Percentiles rank a stretch among this genome's conserved stretches.
phyloP scores from a whole-genome alignment of 2,329 filamentous ascomycete genomes.

The Fusarium sp. region DNA sequence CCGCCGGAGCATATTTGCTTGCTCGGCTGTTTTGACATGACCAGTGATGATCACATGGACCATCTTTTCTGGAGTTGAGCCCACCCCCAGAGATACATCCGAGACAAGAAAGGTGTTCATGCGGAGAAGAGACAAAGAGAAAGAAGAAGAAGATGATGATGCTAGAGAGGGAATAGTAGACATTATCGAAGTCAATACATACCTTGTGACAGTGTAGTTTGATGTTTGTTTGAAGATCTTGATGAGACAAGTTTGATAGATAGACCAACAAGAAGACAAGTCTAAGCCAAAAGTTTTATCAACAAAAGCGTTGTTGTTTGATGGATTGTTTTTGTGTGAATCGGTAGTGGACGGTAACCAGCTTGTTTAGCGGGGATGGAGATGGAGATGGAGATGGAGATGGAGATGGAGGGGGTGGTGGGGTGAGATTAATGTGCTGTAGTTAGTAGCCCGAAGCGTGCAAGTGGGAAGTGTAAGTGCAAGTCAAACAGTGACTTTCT shows the following conservation, averaged over 20 bases:
- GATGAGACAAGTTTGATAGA: neutral
- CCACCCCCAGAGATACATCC: conserved; percentile 32
- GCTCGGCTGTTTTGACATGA: conserved; percentile 24
- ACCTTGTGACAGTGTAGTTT: conserved; percentile 2
- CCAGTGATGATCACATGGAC: conserved; percentile 38
- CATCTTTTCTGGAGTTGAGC: conserved; percentile 30
- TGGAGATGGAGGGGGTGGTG: conserved; percentile 12
- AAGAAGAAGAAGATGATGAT: neutral
- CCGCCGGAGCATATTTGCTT: conserved; percentile 28
- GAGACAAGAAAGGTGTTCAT: conserved; percentile 25
- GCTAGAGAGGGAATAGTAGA: neutral
- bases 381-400: no score
- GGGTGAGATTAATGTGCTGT: conserved; percentile 27
- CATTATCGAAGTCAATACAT: conserved; percentile 1
- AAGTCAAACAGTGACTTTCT: conserved; percentile 16
- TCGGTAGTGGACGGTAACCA: conserved; percentile 32
- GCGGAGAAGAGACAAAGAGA: conserved; percentile 5
- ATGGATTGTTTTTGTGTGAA: conserved; percentile 34
- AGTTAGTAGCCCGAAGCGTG: conserved; percentile 18
- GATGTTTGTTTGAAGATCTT: neutral
- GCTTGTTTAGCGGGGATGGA: conserved; percentile 34
- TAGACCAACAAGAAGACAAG: neutral
- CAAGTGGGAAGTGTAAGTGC: conserved; percentile 11
- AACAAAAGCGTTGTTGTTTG: conserved; percentile 21
- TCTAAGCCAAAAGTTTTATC: neutral